Evolutionary conservation across 2,329 filamentous ascomycete species (phyloP).

Genomic region (Macrophomina tecta): DNA sequence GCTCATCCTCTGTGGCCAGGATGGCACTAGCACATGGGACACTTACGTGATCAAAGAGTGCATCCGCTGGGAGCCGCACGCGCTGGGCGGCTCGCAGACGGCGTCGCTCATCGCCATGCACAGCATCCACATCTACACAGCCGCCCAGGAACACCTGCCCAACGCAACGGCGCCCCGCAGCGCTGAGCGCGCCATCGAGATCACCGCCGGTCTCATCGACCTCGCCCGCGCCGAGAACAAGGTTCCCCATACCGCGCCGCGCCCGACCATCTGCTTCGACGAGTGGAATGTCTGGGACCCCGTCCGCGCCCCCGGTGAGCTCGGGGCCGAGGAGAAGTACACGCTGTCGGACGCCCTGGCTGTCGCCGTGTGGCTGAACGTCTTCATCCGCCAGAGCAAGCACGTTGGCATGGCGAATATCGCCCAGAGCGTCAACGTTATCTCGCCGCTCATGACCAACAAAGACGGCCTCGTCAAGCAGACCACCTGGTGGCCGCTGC

Average conservation of each 20-base stretch:
- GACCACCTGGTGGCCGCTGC: slow-evolving; percentile 76
- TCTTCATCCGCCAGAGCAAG: slow-evolving; percentile 74
- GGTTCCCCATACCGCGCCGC: slow-evolving; percentile 63
- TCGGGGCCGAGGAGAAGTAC: slow-evolving; percentile 76
- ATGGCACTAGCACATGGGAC: slow-evolving; percentile 74
- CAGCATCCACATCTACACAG: slow-evolving; percentile 80
- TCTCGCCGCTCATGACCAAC: slow-evolving; percentile 76
- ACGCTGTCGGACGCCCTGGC: slow-evolving; percentile 77
- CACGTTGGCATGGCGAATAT: slow-evolving; percentile 80
- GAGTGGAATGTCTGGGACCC: slow-evolving; percentile 89
- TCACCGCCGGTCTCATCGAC: slow-evolving; percentile 72
- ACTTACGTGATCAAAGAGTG: slow-evolving; percentile 74
- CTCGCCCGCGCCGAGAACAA: slow-evolving; percentile 73
- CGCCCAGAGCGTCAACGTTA: slow-evolving; percentile 79
- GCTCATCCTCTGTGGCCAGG: slow-evolving; percentile 77
- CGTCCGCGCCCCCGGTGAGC: slow-evolving; percentile 70
- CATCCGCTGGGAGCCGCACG: slow-evolving; percentile 58
- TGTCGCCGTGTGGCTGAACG: slow-evolving; percentile 77
- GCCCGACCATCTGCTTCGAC: slow-evolving; percentile 78
- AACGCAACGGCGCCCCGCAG: slow-evolving; percentile 64
- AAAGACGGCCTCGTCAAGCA: slow-evolving; percentile 69
- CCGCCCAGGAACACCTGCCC: slow-evolving; percentile 52
- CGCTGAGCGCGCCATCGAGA: slow-evolving; percentile 76
- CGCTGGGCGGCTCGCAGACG: slow-evolving; percentile 55
- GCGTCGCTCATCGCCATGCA: slow-evolving; percentile 74